phyloP scores from a whole-genome alignment of 2,329 filamentous ascomycete genomes.

The Pseudogymnoascus sp. region DNA sequence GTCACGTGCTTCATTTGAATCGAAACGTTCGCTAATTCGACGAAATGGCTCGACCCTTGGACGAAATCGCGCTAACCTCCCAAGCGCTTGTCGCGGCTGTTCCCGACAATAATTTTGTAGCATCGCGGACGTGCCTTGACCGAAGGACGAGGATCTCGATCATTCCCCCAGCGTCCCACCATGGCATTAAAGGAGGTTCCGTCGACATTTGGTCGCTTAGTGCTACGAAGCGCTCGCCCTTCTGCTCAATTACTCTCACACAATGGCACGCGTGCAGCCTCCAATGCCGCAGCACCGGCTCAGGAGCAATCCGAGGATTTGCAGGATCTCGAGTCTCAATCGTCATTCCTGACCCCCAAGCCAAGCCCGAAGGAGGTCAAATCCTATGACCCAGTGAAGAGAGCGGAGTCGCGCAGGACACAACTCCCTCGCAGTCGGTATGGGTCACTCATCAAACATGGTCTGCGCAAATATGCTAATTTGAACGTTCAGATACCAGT shows the following conservation, averaged over 20 bases:
- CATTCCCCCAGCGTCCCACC: constrained; percentile 10
- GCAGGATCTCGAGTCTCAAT: constrained; percentile 40
- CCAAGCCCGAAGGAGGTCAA: constrained; percentile 32
- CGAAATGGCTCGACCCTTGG: background rate
- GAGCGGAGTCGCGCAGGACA: constrained; percentile 33
- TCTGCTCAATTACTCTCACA: constrained; percentile 10
- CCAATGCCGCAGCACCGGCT: constrained; percentile 20
- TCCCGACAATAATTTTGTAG: constrained; percentile 10
- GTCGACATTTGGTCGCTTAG: constrained; percentile 23
- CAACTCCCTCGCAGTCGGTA: constrained; percentile 36
- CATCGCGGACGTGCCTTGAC: constrained; percentile 2
- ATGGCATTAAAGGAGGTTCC: constrained; percentile 30
- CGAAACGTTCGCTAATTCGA: background rate
- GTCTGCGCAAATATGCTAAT: constrained; percentile 14
- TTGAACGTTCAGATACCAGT: constrained; percentile 67
- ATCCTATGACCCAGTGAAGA: constrained; percentile 41
- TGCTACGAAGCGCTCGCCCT: constrained; percentile 20
- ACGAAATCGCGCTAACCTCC: background rate
- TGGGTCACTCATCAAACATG: constrained; percentile 9
- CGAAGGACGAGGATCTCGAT: background rate
- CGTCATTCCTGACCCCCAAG: constrained; percentile 33
- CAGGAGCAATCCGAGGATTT: constrained; percentile 24
- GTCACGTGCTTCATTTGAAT: background rate
- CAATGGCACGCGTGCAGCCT: constrained; percentile 24
- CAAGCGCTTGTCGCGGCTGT: constrained; percentile 9